Base-by-base conservation (phyloP, 2,329 filamentous ascomycete genomes). In the Ascomycota sp. region DNA sequence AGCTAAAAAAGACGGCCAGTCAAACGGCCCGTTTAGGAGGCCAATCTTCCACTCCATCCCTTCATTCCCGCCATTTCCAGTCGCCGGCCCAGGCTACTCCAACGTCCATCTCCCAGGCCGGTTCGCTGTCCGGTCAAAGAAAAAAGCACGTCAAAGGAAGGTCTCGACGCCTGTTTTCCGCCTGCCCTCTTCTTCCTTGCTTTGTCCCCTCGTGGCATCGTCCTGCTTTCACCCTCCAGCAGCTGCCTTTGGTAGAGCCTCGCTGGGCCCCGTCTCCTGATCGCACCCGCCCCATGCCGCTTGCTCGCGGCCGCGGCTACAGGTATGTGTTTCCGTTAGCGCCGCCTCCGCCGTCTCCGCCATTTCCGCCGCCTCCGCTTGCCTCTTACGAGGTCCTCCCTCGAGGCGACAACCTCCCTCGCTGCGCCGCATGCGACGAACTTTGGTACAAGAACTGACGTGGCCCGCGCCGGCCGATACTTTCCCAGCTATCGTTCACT, bases 271-370 rank as follows among this genome's bases (percentile, higher is more conserved):
- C 7, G n/a, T 31, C 12, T 31, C 32, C 32, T 28, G 35, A 25
- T 29, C 26, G 6, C 21, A 13, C 11, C 29, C 31, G 11, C 31
- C 33, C 38, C 33, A 38, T 40, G 38, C 38, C 33, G 35, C 34
- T 38, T 38, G 36, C 16, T 5, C 16, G 16, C 16, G 16, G 16
- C 16, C 5, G 16, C 36, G 38, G 37, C 36, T 30, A 35, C 35
- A 38, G 36, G 36, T 40, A 40, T 40, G 34, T 27, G 9, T 27
- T 36, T 34, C 34, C 34, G 24, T 36, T 39, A 39, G 36, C 36
- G 38, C 36, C 27, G 13, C 34, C 30, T 26, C 33, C 25, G 26
- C 35, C 35, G 10, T 31, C 33, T 26, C 21, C 29, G 25, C 33
- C 31, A 29, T 9, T 26, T 32, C 4, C 29, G 28, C 30, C 38